A percentile compares a stretch with the other conserved stretches of the same genome.
phyloP scores from a whole-genome alignment of 257 asterid species.

The Paulownia fortunei region DNA sequence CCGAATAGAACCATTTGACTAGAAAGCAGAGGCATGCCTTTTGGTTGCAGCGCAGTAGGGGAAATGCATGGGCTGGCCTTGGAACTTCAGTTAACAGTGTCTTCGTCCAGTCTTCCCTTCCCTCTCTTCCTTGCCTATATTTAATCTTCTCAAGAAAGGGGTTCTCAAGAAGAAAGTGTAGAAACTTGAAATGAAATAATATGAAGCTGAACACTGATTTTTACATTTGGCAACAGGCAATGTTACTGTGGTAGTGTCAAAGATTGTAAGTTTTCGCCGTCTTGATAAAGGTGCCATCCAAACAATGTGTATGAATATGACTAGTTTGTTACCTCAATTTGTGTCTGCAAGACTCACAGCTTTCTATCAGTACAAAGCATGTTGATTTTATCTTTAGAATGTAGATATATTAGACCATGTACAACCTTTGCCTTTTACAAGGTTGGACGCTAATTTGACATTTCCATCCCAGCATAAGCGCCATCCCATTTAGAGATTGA shows the following conservation, averaged over 20 bases:
- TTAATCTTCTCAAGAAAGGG: neutral
- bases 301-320: neutral
- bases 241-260: neutral
- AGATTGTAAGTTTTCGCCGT: neutral
- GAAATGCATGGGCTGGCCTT: neutral
- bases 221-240: neutral
- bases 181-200: conserved; percentile 12
- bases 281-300: neutral
- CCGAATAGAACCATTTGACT: conserved; percentile 86
- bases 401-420: neutral
- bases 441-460: too few relatives aligned
- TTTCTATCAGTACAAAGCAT: neutral
- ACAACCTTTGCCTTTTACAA: too few relatives aligned
- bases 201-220: neutral
- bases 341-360: neutral
- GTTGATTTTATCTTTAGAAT: neutral
- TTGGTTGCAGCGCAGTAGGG: neutral
- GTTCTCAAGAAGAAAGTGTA: neutral
- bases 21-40: conserved; percentile 13
- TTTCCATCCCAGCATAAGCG: too few relatives aligned
- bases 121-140: neutral
- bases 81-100: neutral
- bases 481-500: too few relatives aligned
- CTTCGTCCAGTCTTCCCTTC: neutral
- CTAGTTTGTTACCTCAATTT: too few relatives aligned